Base-by-base conservation (phyloP, 2,329 filamentous ascomycete species). In the Ophiocordyceps australis region DNA sequence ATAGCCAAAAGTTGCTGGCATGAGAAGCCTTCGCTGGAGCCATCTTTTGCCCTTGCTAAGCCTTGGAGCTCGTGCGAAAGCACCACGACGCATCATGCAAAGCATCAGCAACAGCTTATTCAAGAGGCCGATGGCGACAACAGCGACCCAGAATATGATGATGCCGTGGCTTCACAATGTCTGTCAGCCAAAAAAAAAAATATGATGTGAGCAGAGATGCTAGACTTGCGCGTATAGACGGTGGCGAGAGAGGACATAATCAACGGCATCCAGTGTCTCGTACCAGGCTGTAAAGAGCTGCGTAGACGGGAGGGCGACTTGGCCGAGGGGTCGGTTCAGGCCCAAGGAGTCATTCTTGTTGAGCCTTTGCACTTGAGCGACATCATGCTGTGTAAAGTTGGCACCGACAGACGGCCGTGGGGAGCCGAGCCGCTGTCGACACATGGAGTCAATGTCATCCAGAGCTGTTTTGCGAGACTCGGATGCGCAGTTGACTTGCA, bases 1-100 rank as follows among this genome's bases (percentile, higher is more conserved):
- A 18, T 51, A 41, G 1, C 58, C 57, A 24, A 61, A 58, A 0
- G 55, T 50, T 1, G 57, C 55, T 0, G 57, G 55, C 1, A 55
- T 31, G 0, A 42, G 38, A 1, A 59, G 23, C 4, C 45, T 41
- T 17, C 43, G 41, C 22, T 47, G 41, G 11, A 51, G 17, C 45
- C 50, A 53, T 0, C 34, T 32, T 9, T 14, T 6, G 27, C 20
- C 12, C 17, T 19, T 5, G 16, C 30, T 16, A 20, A 26, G n/a
- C 18, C 3, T 7, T 12, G 14, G 14, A 24, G 16, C 9, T 25
- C 22, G 17, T 17, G 11, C 17, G 4, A 9, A 13, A 9, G 11
- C 7, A 9, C 8, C 3, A 10, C 20, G 17, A 12, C 28, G 30
- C 0, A 31, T 13, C 8, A 32, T 33, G 1, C 28, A 23, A 5